Base-by-base conservation (phyloP, 2,329 filamentous ascomycete genomes). In the Trichoderma sp. region DNA sequence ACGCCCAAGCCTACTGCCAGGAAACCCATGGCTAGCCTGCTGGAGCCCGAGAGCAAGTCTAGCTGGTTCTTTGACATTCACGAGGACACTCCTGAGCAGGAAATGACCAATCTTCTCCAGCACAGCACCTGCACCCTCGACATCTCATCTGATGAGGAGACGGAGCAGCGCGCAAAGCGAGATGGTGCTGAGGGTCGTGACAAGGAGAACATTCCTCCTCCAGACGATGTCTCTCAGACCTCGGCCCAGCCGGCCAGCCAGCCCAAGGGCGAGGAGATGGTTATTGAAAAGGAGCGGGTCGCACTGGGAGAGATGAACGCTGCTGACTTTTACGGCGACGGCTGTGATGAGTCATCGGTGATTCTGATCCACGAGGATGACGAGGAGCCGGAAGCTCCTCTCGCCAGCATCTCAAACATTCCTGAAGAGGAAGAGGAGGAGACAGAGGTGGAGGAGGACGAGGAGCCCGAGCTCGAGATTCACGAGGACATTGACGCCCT, bases 51-150 rank as follows among this genome's bases (percentile, higher is more conserved):
- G 65, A 78, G 85, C 74, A 87, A 91, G 76, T 85, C 88, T 39
- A 85, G 85, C 69, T 97, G 94, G 94, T 91, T 91, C 83, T 98
- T 99, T 77, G 91, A 95, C 69, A 98, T 99, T 75, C 90, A 97
- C 77, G 93, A 97, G 77, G 95, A 99, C 79, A 93, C 92, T 0
- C 88, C 91, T 8, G 92, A 97, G 77, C 92, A 97, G 77, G 91
- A 97, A 77, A 92, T 96, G 80, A 93, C 94, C 74, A 97, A 97
- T 75, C 83, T 97, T 49, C 92, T 98, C 81, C 92, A 97, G 80
- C 95, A 97, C 82, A 91, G 91, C 68, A 95, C 95, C 8, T 90
- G 91, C 72, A 89, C 91, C 0, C 86, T 98, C 4, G 95, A 98
- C 77, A 93, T 98, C 75, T 93, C 89, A 73, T 94, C 93, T 26